Evolutionary conservation across 768 basidiomycete species (phyloP), one percentile per base, ranked within the genome.

Genomic region (Collybia nuda): DNA sequence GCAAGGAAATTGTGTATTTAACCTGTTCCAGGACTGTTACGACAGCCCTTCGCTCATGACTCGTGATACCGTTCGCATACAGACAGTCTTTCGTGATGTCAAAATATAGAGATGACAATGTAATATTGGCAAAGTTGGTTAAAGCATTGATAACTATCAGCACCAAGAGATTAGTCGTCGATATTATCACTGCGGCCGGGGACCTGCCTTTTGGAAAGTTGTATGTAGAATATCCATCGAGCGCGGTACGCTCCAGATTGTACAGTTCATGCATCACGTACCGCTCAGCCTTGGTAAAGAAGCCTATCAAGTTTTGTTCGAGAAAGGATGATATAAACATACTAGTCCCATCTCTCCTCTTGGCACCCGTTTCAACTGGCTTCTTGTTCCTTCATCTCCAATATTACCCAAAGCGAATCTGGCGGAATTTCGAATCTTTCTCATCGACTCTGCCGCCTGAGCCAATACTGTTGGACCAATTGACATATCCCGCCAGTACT

Each of bases 11-110:
- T n/a, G 21, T 39, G 32, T 43, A 3, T 26, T 74, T 55, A 39
- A 91, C 93, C 62, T 86, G 77, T 51, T 84, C 77, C 11, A 97
- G 72, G 1, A 90, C 87, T 4, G 86, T 82, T 6, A 93, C 65
- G 12, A 90, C 77, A 0, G 79, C 80, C 43, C 81, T 74, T 12
- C 96, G 83, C 37, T 82, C 75, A 2, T 65, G 57, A 51, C 79
- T 79, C 18, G 74, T 58, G 2, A 68, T 48, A 7, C 70, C 62
- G 58, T 90, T 78, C 28, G 91, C 90, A 61, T 99, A 98, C 8
- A 99, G 70, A 40, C 79, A 78, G 65, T 98, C 96, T 65, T 97
- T 97, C 28, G 84, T 90, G 43, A 90, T 84, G 60, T 95, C 93
- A 55, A 98, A 91, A 67, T 98, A 98, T 26, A 96, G 70, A 0